Conservation (phyloP, 805 yeast genomes). For the Jamesozyma piceae region DNA sequence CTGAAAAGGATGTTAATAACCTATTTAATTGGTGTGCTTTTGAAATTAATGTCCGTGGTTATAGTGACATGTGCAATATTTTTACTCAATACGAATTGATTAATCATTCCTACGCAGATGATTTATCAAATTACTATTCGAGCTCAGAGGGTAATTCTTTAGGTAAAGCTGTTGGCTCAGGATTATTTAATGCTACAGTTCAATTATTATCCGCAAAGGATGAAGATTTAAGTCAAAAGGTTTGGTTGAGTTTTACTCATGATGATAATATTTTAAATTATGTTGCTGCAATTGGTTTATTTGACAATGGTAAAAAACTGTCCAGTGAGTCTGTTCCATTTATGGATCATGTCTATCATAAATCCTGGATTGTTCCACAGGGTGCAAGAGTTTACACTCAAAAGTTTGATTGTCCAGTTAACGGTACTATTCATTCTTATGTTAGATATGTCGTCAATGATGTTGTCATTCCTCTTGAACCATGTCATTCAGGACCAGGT, state of each 20-base stretch:
- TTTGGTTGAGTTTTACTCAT: conserved; percentile 66
- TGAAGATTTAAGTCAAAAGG: conserved; percentile 40
- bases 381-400: conserved; percentile 47
- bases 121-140: conserved; percentile 49
- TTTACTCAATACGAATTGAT: conserved; percentile 63
- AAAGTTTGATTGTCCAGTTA: conserved; percentile 34
- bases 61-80: conserved; percentile 55
- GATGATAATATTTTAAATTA: conserved; percentile 59
- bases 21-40: conserved; percentile 62
- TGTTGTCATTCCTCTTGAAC: conserved; percentile 43
- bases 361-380: conserved; percentile 46
- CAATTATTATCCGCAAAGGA: conserved; percentile 40
- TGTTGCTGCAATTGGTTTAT: conserved; percentile 55
- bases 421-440: conserved; percentile 24
- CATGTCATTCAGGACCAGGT: conserved; percentile 47
- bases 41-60: conserved; percentile 62
- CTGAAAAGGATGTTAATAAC: conserved; percentile 41
- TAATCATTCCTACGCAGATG: conserved; percentile 50
- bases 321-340: conserved; percentile 33
- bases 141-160: conserved; percentile 55
- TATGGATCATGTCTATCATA: conserved; percentile 21
- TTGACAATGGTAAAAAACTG: conserved; percentile 31
- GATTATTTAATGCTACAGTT: conserved; percentile 44
- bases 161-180: conserved; percentile 52
- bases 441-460: conserved; percentile 45